Percentiles rank a stretch among this genome's conserved stretches.
These are phyloP conservation scores for Phytophthora sp. DNA, from an alignment of 352 stramenopile species.

Conservation along the genomic window DNA sequence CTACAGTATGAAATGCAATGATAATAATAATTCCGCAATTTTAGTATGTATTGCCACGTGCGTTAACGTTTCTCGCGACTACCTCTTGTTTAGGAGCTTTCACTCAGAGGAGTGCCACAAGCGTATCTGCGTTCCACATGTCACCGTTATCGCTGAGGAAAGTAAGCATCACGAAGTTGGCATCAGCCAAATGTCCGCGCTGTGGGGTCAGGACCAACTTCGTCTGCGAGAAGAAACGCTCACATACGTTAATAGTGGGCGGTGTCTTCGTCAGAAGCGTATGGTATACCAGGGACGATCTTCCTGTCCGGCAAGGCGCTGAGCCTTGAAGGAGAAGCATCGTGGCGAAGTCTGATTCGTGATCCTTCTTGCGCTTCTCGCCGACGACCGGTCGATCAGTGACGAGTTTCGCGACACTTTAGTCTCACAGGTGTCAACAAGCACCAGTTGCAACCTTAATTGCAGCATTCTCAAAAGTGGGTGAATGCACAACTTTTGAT, in stretches of 20 bases:
- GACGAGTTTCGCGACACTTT: neutral
- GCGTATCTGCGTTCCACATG: neutral
- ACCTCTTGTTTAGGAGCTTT: too few species aligned
- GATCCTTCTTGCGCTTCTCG: conserved; percentile 5
- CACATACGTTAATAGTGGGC: conserved; percentile 11
- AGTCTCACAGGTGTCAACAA: neutral
- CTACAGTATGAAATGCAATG: too few species aligned
- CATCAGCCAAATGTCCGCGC: neutral
- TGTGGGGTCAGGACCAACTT: conserved; percentile 2
- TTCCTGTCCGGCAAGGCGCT: neutral
- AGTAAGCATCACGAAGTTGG: conserved; percentile 14
- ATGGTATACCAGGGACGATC: conserved; percentile 2
- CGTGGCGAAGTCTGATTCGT: conserved; percentile 4
- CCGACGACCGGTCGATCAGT: neutral
- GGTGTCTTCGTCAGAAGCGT: conserved; percentile 8
- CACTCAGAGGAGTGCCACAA: too few species aligned
- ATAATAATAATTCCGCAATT: too few species aligned
- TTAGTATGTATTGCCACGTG: too few species aligned
- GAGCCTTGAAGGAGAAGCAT: neutral
- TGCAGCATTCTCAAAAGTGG: neutral
- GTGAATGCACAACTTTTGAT: neutral
- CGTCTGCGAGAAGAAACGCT: conserved; percentile 6
- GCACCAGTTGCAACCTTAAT: neutral
- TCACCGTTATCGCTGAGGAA: conserved; percentile 11
- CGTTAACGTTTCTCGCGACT: too few species aligned